phyloP scores from a whole-genome alignment of 2,329 filamentous ascomycete species.

The Tolypocladium album region DNA sequence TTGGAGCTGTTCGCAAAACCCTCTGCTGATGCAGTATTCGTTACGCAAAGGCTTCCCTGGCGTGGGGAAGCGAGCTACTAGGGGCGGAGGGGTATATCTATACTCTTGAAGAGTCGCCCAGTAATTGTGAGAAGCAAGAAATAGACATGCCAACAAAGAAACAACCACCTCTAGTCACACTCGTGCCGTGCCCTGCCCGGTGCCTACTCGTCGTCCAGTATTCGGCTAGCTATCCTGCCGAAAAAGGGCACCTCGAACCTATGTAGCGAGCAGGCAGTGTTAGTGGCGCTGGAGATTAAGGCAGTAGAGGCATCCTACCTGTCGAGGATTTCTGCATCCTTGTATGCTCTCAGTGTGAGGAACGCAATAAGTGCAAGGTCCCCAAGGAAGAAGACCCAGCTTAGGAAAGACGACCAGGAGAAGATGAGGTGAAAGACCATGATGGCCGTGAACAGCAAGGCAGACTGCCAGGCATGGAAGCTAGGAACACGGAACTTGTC shows the following conservation, averaged over 20 bases:
- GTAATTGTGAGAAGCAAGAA: not conserved
- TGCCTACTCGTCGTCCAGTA: constrained; percentile 69
- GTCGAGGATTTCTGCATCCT: constrained; percentile 61
- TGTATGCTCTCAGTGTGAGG: constrained; percentile 69
- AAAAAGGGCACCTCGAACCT: constrained; percentile 84
- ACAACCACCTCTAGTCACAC: not conserved
- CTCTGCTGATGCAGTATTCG: not conserved
- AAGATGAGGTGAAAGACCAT: constrained; percentile 77
- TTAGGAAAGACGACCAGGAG: constrained; percentile 73
- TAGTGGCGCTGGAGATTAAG: not conserved
- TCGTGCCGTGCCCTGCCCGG: not conserved
- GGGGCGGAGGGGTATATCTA: not conserved
- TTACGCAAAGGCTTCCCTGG: not conserved
- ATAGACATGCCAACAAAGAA: not conserved
- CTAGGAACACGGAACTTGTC: constrained; percentile 28
- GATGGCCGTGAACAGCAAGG: constrained; percentile 64
- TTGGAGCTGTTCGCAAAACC: not conserved
- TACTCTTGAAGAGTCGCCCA: not conserved
- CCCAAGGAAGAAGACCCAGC: constrained; percentile 68
- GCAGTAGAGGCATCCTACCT: constrained; percentile 29
- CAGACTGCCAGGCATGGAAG: constrained; percentile 95
- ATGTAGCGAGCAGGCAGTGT: not conserved
- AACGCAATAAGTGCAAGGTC: constrained; percentile 70
- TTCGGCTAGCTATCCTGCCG: constrained; percentile 73
- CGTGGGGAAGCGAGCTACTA: not conserved